Evolutionary conservation across 768 basidiomycete genomes (phyloP), one percentile per base, ranked within the genome.

Genomic region (Mycena polygramma): DNA sequence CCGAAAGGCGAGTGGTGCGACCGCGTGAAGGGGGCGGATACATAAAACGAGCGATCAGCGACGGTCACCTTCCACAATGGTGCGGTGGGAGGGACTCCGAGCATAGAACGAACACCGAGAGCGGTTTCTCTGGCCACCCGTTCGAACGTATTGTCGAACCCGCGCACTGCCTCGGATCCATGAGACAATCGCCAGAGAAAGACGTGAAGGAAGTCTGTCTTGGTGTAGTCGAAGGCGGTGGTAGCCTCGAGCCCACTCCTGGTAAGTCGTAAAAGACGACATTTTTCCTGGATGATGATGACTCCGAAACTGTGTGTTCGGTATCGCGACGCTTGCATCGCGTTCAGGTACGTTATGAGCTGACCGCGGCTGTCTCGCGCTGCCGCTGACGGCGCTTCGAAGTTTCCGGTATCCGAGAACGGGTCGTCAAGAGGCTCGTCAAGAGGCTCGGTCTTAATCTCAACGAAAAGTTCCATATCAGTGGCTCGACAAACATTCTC

Each of bases 131-230:
- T 30, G 30, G 30, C 3, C 30, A 30, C 30, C 2, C 3, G 30
- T 30, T 53, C 45, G 20, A 62, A 71, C 14, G 65, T 71, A 1
- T 49, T 64, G 45, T 73, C 72, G 9, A 73, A n/a, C n/a, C 72
- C 72, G 24, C 69, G 69, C 8, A 43, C n/a, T 14, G 45, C 69
- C 26, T 59, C 55, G 15, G 65, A 7, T 1, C 69, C 69, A n/a
- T 71, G 65, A 7, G 72, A 66, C 26, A 73, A 48, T 17, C 72
- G 59, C 69, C 69, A 73, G 26, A 73, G 51, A 37, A 73, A 73
- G 8, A 15, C 14, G 0, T 22, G n/a, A 17, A 73, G 66, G 24
- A 57, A 13, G 26, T 6, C 0, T 2, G 39, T 36, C 2, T 15
- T 26, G 30, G 41, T 66, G 20, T 61, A 62, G 19, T 62, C 37